Percentiles rank a stretch among this genome's conserved stretches.
Evolutionary conservation across 495 filamentous ascomycete species (phyloP).

Genomic region (Lasiosphaeris hirsuta): DNA sequence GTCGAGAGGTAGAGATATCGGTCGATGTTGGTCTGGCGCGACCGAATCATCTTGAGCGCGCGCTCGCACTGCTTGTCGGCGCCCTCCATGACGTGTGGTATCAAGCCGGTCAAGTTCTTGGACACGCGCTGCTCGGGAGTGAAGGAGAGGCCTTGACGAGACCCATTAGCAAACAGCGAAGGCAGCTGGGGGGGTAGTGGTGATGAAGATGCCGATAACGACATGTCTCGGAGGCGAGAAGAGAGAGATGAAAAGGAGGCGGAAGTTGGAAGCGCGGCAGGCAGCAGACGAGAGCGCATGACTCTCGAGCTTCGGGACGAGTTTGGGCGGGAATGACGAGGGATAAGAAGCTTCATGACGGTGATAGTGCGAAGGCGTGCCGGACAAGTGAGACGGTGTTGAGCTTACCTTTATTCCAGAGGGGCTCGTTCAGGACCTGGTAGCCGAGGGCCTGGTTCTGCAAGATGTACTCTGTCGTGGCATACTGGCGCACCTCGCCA

Average conservation of each 20-base stretch:
- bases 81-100: slow-evolving; percentile 56
- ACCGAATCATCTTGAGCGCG: slow-evolving; percentile 63
- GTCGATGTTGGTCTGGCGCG: slow-evolving; percentile 78
- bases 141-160: slow-evolving; percentile 50
- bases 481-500: slow-evolving; percentile 48
- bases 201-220: neutral
- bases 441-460: slow-evolving; percentile 49
- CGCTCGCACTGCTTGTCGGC: slow-evolving; percentile 50
- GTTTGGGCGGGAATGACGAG: neutral
- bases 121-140: slow-evolving; percentile 51
- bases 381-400: slow-evolving; percentile 1
- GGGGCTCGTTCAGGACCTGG: slow-evolving; percentile 53
- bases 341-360: slow-evolving; percentile 10
- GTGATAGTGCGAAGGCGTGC: neutral
- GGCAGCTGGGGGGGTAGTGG: slow-evolving; percentile 1
- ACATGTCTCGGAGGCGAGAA: neutral
- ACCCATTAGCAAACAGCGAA: slow-evolving; percentile 15
- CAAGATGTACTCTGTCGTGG: slow-evolving; percentile 47
- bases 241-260: neutral
- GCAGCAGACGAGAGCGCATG: slow-evolving; percentile 4
- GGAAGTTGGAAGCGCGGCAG: neutral
- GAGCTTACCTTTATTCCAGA: slow-evolving; percentile 55
- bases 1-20: slow-evolving; percentile 91
- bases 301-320: neutral
- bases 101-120: slow-evolving; percentile 57